A percentile compares a stretch with the other conserved stretches of the same genome.
Conservation (phyloP, 805 yeast genomes). For the Candida maltosa region DNA sequence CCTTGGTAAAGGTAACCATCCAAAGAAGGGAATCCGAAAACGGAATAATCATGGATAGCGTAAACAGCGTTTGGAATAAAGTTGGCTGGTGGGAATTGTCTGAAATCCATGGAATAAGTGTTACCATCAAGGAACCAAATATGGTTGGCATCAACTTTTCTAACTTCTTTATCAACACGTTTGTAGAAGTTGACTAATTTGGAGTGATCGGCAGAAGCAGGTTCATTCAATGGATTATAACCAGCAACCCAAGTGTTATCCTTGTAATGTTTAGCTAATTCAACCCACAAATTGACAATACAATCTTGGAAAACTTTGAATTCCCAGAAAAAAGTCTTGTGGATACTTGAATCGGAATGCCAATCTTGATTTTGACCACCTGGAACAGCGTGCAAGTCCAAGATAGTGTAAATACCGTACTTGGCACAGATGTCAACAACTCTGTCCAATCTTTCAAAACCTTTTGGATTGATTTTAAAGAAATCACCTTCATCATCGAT, state of each 20-base stretch:
- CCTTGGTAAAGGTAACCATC: constrained; percentile 32
- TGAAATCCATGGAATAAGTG: constrained; percentile 50
- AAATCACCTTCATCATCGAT: constrained; percentile 44
- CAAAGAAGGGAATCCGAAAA: constrained; percentile 42
- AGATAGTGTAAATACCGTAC: constrained; percentile 45
- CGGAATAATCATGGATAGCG: constrained; percentile 47
- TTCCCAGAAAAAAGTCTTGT: constrained; percentile 48
- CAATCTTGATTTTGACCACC: constrained; percentile 57
- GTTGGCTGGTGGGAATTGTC: constrained; percentile 41
- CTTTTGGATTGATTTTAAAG: constrained; percentile 39
- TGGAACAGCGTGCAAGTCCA: constrained; percentile 49
- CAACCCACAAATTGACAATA: constrained; percentile 42
- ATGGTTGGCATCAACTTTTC: constrained; percentile 46
- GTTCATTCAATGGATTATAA: constrained; percentile 54
- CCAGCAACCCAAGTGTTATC: constrained; percentile 51
- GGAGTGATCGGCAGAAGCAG: constrained; percentile 42
- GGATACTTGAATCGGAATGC: constrained; percentile 48
- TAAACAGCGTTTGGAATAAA: constrained; percentile 45
- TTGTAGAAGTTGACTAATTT: constrained; percentile 39
- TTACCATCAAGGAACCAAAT: constrained; percentile 49
- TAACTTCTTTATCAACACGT: constrained; percentile 35
- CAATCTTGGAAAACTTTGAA: constrained; percentile 48
- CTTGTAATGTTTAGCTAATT: constrained; percentile 43
- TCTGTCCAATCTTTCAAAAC: constrained; percentile 43
- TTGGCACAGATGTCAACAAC: constrained; percentile 42